Conservation (phyloP, 1,284 basidiomycete genomes). For the Coniferiporia sulphurascens region DNA sequence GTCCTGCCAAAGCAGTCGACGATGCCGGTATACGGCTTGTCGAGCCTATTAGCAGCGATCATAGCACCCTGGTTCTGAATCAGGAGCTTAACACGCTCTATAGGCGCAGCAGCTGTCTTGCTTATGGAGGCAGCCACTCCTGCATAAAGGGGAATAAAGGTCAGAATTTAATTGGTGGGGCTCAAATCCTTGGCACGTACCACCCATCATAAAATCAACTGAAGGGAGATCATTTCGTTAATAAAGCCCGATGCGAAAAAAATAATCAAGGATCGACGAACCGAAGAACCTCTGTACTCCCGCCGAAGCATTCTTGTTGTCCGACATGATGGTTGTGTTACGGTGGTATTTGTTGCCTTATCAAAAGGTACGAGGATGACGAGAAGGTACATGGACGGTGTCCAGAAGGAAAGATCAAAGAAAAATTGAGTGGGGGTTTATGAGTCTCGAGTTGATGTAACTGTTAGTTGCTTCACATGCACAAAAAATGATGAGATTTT, state of each 20-base stretch:
- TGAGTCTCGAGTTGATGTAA: too few relatives aligned
- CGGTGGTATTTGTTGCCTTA: neutral
- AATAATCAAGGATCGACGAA: neutral
- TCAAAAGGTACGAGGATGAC: neutral
- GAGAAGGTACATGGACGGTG: neutral
- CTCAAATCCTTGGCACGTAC: constrained; percentile 26
- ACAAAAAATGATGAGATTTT: neutral
- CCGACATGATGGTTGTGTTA: neutral
- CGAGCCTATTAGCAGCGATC: constrained; percentile 53
- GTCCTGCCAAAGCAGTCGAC: constrained; percentile 53
- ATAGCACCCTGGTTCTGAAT: constrained; percentile 62
- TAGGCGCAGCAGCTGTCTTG: constrained; percentile 69
- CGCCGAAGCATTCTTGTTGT: constrained; percentile 4
- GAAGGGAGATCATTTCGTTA: neutral
- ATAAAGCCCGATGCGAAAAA: constrained; percentile 4
- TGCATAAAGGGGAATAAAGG: neutral
- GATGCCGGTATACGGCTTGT: constrained; percentile 56
- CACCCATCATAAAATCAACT: constrained; percentile 49
- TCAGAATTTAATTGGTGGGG: neutral
- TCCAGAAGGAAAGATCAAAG: constrained; percentile 1
- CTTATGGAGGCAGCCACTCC: constrained; percentile 45
- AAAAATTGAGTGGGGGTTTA: constrained; percentile 26
- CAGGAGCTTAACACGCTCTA: constrained; percentile 67
- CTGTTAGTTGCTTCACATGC: neutral
- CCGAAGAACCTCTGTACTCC: constrained; percentile 24